phyloP scores from a whole-genome alignment of 2,329 filamentous ascomycete genomes.

The Aspergillus puulaauensis region DNA sequence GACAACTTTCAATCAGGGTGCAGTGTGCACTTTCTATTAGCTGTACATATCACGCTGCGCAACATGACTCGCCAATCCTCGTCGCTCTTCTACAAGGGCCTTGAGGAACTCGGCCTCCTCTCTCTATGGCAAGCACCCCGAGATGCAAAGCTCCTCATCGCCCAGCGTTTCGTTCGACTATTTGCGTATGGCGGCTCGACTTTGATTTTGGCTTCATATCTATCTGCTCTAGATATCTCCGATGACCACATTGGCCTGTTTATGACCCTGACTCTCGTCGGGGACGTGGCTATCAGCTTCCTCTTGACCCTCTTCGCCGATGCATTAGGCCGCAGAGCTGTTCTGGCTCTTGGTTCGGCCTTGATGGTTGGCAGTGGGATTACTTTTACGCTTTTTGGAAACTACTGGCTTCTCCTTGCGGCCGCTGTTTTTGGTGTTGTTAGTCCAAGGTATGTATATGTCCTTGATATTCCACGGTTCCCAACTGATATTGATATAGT shows the following conservation, averaged over 20 bases:
- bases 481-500: slow-evolving; percentile 18
- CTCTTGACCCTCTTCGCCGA: slow-evolving; percentile 61
- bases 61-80: not conserved
- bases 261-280: slow-evolving; percentile 63
- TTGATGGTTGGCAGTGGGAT: slow-evolving; percentile 60
- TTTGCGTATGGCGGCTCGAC: slow-evolving; percentile 64
- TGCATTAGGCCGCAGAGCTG: slow-evolving; percentile 55
- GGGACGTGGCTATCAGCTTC: slow-evolving; percentile 61
- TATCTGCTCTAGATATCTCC: slow-evolving; percentile 55
- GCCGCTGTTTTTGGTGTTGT: slow-evolving; percentile 63
- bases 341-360: slow-evolving; percentile 53
- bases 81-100: slow-evolving; percentile 9
- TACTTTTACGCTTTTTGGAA: slow-evolving; percentile 55
- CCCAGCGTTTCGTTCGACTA: slow-evolving; percentile 52
- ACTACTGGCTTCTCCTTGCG: slow-evolving; percentile 59
- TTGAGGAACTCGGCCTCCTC: slow-evolving; percentile 37
- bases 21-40: no score
- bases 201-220: slow-evolving; percentile 62
- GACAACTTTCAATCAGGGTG: no score
- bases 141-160: slow-evolving; percentile 41
- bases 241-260: slow-evolving; percentile 63
- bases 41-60: not conserved
- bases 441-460: slow-evolving; percentile 47
- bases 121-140: slow-evolving; percentile 37
- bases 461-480: not conserved